Evolutionary conservation across 371 early-diverging fungal species (phyloP).

Genomic region (Mortierella polycephala): DNA sequence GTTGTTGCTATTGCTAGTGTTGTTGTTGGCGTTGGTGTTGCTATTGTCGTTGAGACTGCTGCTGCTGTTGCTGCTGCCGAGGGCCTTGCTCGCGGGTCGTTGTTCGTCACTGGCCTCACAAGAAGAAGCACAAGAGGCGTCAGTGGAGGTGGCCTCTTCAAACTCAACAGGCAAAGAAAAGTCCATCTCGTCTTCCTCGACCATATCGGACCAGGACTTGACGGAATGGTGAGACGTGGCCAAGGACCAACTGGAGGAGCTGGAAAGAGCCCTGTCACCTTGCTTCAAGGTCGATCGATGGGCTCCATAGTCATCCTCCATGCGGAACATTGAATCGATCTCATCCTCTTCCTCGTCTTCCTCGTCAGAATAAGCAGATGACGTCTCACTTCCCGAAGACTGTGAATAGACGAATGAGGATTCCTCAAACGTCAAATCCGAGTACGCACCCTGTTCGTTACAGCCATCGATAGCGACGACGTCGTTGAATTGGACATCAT

Average conservation of each 20-base stretch:
- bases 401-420: conserved; percentile 26
- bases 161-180: conserved; percentile 53
- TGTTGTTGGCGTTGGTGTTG: conserved; percentile 1
- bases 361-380: conserved; percentile 10
- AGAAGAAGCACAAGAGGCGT: not conserved
- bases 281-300: conserved; percentile 5
- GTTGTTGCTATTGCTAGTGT: not conserved
- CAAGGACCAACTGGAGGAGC: conserved; percentile 40
- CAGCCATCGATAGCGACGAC: conserved; percentile 27
- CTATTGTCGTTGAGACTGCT: conserved; percentile 3
- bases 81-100: not conserved
- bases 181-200: conserved; percentile 54
- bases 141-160: conserved; percentile 20
- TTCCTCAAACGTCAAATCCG: conserved; percentile 20
- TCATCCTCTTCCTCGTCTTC: conserved; percentile 18
- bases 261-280: conserved; percentile 15
- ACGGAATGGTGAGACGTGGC: conserved; percentile 29
- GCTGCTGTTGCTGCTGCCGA: not conserved
- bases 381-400: conserved; percentile 18
- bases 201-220: conserved; percentile 55
- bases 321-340: conserved; percentile 45
- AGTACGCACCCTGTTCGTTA: conserved; percentile 24
- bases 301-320: conserved; percentile 48
- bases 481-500: conserved; percentile 11
- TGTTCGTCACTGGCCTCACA: not conserved